phyloP scores from a whole-genome alignment of 176 grass and related monocot genomes.

The Bromus sterilis region DNA sequence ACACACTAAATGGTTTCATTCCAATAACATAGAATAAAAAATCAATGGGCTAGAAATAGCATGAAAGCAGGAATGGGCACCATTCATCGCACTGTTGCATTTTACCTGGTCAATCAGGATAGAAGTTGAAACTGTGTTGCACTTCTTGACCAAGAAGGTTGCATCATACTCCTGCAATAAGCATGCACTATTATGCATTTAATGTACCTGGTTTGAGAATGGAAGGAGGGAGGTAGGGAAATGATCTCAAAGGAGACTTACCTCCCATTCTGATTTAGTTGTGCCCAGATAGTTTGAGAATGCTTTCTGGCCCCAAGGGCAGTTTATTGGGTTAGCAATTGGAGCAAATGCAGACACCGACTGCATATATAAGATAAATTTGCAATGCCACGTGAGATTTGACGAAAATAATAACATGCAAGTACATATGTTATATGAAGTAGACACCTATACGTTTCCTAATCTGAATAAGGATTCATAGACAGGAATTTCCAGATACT shows the following conservation, averaged over 20 bases:
- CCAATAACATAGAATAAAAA: neutral
- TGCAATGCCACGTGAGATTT: neutral
- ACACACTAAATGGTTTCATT: neutral
- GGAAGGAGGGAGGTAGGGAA: neutral
- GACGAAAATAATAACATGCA: neutral
- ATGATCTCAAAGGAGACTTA: constrained; percentile 3
- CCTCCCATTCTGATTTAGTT: constrained; percentile 80
- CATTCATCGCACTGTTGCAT: neutral
- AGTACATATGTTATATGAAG: neutral
- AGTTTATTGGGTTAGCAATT: constrained; percentile 77
- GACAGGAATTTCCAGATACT: neutral
- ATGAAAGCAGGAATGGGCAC: neutral
- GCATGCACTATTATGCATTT: neutral
- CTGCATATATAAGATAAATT: constrained; percentile 43
- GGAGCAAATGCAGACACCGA: constrained; percentile 88
- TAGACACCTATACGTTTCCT: neutral
- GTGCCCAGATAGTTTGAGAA: constrained; percentile 93
- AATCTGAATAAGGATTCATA: neutral
- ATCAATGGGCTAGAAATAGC: neutral
- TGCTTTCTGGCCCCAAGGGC: constrained; percentile 92
- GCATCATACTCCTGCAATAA: constrained; percentile 78
- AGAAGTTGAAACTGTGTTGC: constrained; percentile 47
- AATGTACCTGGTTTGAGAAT: neutral
- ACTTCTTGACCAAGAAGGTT: constrained; percentile 63
- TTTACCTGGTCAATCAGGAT: constrained; percentile 98